A percentile compares a stretch with the other conserved stretches of the same genome.
Conservation (phyloP, 1,139 yeast species). For the Blastobotrys buckinghamii region DNA sequence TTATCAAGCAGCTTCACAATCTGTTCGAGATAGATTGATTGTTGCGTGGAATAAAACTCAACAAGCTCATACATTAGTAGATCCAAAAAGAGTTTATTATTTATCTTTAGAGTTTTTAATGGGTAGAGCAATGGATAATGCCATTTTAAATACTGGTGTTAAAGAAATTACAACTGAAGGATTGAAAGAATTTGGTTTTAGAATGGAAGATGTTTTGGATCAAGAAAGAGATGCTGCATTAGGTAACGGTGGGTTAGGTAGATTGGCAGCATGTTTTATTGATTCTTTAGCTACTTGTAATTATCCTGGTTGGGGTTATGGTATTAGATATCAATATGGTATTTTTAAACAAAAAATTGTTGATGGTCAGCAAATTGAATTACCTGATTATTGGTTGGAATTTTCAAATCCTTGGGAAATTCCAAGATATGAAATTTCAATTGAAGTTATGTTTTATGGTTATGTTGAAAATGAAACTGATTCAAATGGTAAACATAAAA, state of each 20-base stretch:
- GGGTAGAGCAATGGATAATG: constrained; percentile 96
- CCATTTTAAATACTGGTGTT: constrained; percentile 68
- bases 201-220: constrained; percentile 75
- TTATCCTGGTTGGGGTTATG: constrained; percentile 97
- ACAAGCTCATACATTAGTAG: constrained; percentile 77
- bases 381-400: constrained; percentile 91
- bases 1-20: constrained; percentile 77
- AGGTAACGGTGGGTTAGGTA: constrained; percentile 94
- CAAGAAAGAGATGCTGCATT: constrained; percentile 93
- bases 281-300: constrained; percentile 84
- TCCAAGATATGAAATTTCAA: constrained; percentile 76
- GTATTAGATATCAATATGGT: constrained; percentile 88
- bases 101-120: constrained; percentile 82
- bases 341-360: constrained; percentile 86
- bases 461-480: constrained; percentile 59
- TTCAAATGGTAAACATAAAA: constrained; percentile 46
- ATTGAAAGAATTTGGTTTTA: constrained; percentile 74
- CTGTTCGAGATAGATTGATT: constrained; percentile 74
- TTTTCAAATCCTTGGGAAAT: constrained; percentile 92
- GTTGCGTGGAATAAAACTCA: constrained; percentile 93
- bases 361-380: constrained; percentile 90
- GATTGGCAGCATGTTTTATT: constrained; percentile 90
- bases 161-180: constrained; percentile 51
- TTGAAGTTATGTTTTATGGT: constrained; percentile 92
- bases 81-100: constrained; percentile 83